Base-by-base conservation (phyloP, 78 protist species). In the Monosiga brevicollis region DNA sequence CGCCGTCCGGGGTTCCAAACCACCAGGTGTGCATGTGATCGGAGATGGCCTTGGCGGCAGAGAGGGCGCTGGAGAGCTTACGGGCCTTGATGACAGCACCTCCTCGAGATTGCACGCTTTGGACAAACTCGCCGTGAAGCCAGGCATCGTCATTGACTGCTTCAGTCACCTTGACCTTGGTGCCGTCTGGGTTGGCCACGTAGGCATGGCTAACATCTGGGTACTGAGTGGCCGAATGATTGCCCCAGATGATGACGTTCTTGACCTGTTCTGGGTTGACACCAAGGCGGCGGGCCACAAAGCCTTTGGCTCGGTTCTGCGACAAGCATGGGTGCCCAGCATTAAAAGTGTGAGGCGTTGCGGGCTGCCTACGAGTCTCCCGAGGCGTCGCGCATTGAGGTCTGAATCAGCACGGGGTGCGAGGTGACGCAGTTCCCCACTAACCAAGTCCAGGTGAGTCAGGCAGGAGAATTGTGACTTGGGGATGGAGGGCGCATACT, bases 161-260 rank as follows among this genome's bases (percentile, higher is more conserved):
- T 34, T 38, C 79, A n/a, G 0, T 1, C 37, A 29, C 41, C n/a
- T 23, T 1, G 71, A 3, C 2, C 37, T 1, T 2, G 42, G 36
- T 9, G 38, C 78, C 87, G n/a, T 2, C 35, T 10, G 23, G 39
- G 22, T 39, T 29, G 23, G 0, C 10, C 42, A 72, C 71, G n/a
- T 32, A 39, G 37, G 84, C 88, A 70, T 83, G 90, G 34, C 6
- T 43, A 22, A 87, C 90, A 74, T 94, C 97, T 2, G 92, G 92
- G 73, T 78, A 85, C 84, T 89, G 92, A 10, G 92, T 89, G 42
- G 70, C 29, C 42, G 89, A 89, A 88, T 97, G 99, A 81, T 97
- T 97, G 86, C 99, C 99, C 95, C 95, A 97, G 87, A 95, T 92
- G 37, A 80, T 40, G 23, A 92, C 94, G 89, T 90, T 87, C 49